Base-by-base conservation (phyloP, 1,139 yeast species). In the Debaryomyces udenii region DNA sequence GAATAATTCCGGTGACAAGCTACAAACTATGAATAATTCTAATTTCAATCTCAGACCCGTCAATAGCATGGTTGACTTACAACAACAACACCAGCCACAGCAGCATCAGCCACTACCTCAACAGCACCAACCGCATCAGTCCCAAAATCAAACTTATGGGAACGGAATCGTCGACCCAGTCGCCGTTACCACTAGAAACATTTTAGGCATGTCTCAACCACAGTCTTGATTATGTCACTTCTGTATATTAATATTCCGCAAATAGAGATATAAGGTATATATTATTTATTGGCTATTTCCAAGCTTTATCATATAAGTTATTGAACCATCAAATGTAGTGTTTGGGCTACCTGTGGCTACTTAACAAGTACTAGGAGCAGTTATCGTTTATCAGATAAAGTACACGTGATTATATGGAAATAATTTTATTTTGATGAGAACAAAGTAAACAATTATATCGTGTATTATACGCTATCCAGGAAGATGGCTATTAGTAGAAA, bases 1-100 rank as follows among this genome's bases (percentile, higher is more conserved):
- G 41, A 32, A 38, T 17, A 37, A 41, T 29, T 9, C 32, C 5
- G 31, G 35, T n/a, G 37, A 44, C 20, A 36, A 26, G 9, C 37
- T 28, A 15, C 46, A 22, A 18, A 38, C 20, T 13, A 37, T 30
- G 29, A 34, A 35, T 23, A 38, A 40, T 17, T 36, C 41, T 9
- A 46, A 46, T 32, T 55, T 52, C 38, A 57, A 52, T 40, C 50
- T 66, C 27, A 50, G 71, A 11, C 56, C 67, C 3, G 70, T 62
- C 5, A 58, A 57, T 43, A 66, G 72, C 45, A 67, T 68, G 73
- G 61, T 64, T 3, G 69, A 66, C 42, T 46, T 67, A 39, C 69
- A 62, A 29, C 37, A 34, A 17, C 57, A 51, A 22, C 58, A 53
- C 13, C 30, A 38, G 7, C 36, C 18, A 5, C 44, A 41, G 23